These are phyloP conservation scores for Yarrowia alimentaria DNA, from an alignment of 805 yeast genomes.

Conservation along the genomic window DNA sequence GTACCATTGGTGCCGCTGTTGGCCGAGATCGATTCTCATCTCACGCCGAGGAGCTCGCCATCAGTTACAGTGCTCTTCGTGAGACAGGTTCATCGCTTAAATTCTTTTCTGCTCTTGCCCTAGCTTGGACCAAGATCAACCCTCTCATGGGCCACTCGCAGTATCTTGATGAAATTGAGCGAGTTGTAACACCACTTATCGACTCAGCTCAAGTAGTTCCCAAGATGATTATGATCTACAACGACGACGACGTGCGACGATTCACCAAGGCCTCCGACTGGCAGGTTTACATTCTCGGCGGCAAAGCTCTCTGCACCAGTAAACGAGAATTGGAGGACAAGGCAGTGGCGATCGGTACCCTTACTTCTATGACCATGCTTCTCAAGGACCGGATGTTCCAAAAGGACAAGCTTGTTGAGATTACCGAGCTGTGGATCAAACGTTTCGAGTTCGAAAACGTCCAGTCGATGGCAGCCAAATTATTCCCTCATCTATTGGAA, in stretches of 20 bases:
- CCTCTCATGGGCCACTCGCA: constrained; percentile 59
- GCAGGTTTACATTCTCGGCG: constrained; percentile 20
- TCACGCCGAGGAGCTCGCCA: constrained; percentile 65
- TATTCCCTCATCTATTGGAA: constrained; percentile 72
- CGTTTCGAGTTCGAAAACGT: constrained; percentile 94
- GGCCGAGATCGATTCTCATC: constrained; percentile 85
- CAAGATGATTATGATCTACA: constrained; percentile 81
- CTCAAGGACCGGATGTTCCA: constrained; percentile 24
- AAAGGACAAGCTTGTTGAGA: constrained; percentile 51
- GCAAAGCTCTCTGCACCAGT: constrained; percentile 16
- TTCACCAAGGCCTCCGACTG: constrained; percentile 48
- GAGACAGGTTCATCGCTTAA: constrained; percentile 74
- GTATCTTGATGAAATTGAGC: constrained; percentile 79
- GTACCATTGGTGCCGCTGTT: constrained; percentile 54
- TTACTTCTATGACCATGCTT: constrained; percentile 12
- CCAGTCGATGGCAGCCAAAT: constrained; percentile 79
- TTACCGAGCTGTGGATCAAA: constrained; percentile 83
- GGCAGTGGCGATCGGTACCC: constrained; percentile 15
- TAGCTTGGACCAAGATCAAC: constrained; percentile 93
- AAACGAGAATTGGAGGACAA: constrained; percentile 12
- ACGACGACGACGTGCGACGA: constrained; percentile 80
- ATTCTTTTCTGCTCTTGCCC: constrained; percentile 82
- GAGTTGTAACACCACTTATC: constrained; percentile 85
- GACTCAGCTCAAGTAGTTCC: constrained; percentile 84
- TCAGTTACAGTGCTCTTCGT: constrained; percentile 39